Percentiles rank a stretch among this genome's conserved stretches.
Conservation (phyloP, 2,329 filamentous ascomycete species). For the Penicillium brevicompactum region DNA sequence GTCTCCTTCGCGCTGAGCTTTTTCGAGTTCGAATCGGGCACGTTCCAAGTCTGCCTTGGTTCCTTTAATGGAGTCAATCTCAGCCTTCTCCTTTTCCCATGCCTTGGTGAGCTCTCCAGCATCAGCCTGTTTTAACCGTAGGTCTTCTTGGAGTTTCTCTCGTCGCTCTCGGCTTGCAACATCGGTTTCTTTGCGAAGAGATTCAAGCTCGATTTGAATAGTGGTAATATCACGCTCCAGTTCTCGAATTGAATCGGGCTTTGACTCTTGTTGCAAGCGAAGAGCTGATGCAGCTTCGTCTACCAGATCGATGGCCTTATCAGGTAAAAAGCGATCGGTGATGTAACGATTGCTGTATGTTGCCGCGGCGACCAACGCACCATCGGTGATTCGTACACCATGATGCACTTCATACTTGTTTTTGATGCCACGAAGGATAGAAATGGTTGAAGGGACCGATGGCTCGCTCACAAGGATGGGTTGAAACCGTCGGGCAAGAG, state of each 20-base stretch:
- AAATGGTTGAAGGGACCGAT: constrained; percentile 87
- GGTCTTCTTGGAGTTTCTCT: constrained; percentile 76
- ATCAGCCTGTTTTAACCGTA: constrained; percentile 78
- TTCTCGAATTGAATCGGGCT: constrained; percentile 89
- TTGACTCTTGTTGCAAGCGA: constrained; percentile 91
- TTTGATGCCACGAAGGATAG: constrained; percentile 93
- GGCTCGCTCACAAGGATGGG: constrained; percentile 93
- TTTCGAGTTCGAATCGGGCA: constrained; percentile 81
- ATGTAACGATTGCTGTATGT: constrained; percentile 95
- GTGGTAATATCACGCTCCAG: constrained; percentile 96
- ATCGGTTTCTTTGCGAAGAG: constrained; percentile 89
- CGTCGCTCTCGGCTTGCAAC: constrained; percentile 83
- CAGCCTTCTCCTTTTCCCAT: constrained; percentile 86
- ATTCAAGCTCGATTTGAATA: constrained; percentile 94
- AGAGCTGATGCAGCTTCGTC: constrained; percentile 92
- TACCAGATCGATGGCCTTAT: constrained; percentile 96
- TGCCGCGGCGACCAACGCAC: constrained; percentile 86
- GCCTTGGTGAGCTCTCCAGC: constrained; percentile 72
- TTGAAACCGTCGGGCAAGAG: constrained; percentile 88
- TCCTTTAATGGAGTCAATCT: constrained; percentile 85
- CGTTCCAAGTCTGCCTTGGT: constrained; percentile 86
- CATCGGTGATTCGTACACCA: constrained; percentile 91
- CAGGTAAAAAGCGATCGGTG: constrained; percentile 90
- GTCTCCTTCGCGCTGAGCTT: constrained; percentile 82
- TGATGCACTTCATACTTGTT: constrained; percentile 98